Base-by-base conservation (phyloP, 352 stramenopile species). In the Phytophthora tentaculata region DNA sequence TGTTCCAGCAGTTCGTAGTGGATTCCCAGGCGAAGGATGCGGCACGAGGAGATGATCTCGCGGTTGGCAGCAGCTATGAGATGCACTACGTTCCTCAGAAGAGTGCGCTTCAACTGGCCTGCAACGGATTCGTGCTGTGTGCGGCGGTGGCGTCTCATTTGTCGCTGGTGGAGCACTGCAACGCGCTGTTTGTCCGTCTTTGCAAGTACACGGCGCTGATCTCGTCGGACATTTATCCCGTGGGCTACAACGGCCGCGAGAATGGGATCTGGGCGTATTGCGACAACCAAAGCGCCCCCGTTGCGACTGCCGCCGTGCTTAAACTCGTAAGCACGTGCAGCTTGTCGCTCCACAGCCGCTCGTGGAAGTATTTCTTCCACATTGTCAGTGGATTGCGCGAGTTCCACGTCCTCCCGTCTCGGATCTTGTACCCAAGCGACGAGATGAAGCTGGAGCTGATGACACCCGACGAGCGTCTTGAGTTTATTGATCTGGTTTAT, bases 1-100 rank as follows among this genome's bases (percentile, higher is more conserved):
- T 94, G 8, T 94, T 94, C 57, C 74, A 90, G 28, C 80, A 88
- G 50, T 94, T 90, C 47, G 83, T 87, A 2, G 67, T 83, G 24
- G 80, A 81, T 24, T 86, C 76, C 0, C 87, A 91, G 22, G 65
- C 73, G 14, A 80, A 79, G 41, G 81, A 89, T 44, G 67, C 66
- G 29, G 56, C 71, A 24, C 56, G 65, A 6, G 67, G 44, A 8
- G 49, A 66, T 16, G 71, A 76, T 56, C 58, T 74, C 12, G 70
- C 66, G 13, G 52, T 68, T 0, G 43, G 65, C 10, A 72, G 60
- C 13, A 64, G 24, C 22, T 77, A 80, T 56, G 69, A 78, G 29
- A 69, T 80, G 65, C 65, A 81, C 57, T 92, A 94, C 56, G 60
- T 91, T 12, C 86, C 86, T 1, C 81, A 89, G 60, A 90, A 91